phyloP scores from a whole-genome alignment of 108 stramenopile genomes.

The Cyclostephanos invisitatus region DNA sequence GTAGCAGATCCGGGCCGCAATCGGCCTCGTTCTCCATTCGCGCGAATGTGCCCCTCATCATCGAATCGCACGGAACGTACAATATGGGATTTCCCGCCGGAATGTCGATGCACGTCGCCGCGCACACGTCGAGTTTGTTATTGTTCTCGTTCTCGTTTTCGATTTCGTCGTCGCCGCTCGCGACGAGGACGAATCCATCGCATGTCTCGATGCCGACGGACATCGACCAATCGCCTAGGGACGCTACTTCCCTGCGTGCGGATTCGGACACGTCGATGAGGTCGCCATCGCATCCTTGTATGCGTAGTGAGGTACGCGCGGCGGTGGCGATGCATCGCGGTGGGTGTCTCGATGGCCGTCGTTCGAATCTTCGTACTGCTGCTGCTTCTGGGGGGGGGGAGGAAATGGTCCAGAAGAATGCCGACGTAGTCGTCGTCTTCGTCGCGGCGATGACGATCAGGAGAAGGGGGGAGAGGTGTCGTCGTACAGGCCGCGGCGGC shows the following conservation, averaged over 20 bases:
- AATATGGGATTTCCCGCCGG: conserved; percentile 14
- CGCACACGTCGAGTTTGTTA: background rate
- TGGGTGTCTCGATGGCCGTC: no score
- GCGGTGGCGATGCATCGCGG: no score
- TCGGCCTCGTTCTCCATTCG: conserved; percentile 3
- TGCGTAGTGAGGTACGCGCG: no score
- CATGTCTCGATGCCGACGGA: conserved; percentile 9
- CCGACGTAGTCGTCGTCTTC: no score
- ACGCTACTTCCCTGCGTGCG: conserved; percentile 12
- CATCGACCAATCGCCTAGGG: conserved; percentile 25
- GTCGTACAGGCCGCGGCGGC: no score
- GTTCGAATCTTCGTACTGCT: no score
- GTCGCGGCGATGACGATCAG: no score
- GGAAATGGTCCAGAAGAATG: no score
- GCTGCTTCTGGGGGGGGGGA: no score
- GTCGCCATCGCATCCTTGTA: no score
- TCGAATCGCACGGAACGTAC: conserved; percentile 10
- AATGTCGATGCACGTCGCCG: conserved; percentile 3
- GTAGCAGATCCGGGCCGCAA: no score
- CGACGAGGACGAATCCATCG: conserved; percentile 25
- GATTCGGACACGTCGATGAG: conserved; percentile 4
- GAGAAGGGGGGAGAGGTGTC: no score
- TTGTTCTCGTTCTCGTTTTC: background rate
- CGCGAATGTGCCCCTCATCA: conserved; percentile 8
- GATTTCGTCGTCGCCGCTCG: background rate